Base-by-base conservation (phyloP, 1,284 basidiomycete genomes). In the Mycosarcoma maydis region DNA sequence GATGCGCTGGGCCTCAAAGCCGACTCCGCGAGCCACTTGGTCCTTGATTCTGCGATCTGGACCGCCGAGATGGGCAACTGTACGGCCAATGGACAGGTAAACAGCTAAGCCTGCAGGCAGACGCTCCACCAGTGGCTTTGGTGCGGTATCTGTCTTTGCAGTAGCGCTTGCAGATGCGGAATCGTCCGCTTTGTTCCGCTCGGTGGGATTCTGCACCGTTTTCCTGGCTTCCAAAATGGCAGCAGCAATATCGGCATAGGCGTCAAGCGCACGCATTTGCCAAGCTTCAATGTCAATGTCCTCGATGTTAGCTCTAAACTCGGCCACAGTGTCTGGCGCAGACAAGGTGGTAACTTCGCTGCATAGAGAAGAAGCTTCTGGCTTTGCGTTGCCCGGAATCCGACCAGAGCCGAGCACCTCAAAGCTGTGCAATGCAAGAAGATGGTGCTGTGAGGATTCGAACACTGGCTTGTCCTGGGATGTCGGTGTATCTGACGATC, bases 201-300 rank as follows among this genome's bases (percentile, higher is more conserved):
- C 17, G 13, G 10, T 33, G 36, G 8, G 24, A 4, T 27, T 16
- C n/a, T 27, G 23, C 13, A 23, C 22, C 3, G 6, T 26, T n/a
- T 39, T 36, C 39, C 37, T 53, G 13, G 48, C 55, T 4, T 48
- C n/a, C 9, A 44, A 9, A 4, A 73, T 16, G 36, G 52, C 16
- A 10, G 40, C 40, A 36, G 49, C 53, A 7, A 73, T 44, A 14
- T 60, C 49, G 6, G 56, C 45, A 40, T 66, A 73, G 2, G 65
- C 51, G 9, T 69, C 46, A 5, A 76, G 55, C 11, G 61, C 72
- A 27, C 40, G 37, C 23, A 67, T 53, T 16, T 75, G 71, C 73
- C 75, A 77, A 10, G 73, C 46, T 32, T 76, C 73, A n/a, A 76
- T 32, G 41, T 77, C 75, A 8, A 77, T 33, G 37, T 76, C 73